Conservation (phyloP, 164 flowering plant genomes). For the Magnolia kwangsiensis region DNA sequence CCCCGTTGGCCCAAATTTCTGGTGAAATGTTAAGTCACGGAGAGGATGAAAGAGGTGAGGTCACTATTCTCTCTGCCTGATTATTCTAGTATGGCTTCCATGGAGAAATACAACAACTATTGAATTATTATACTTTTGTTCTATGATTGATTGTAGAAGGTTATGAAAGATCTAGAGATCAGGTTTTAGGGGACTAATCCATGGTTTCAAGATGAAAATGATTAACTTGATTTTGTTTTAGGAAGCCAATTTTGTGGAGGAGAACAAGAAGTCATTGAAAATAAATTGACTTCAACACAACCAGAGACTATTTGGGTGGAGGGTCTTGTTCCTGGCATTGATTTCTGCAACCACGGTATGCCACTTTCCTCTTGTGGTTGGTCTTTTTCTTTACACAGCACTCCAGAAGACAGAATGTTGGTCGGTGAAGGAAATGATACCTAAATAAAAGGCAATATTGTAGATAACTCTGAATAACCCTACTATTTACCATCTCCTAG, state of each 20-base stretch:
- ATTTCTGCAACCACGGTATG: slow-evolving; percentile 97
- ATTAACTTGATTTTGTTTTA: slow-evolving; percentile 6
- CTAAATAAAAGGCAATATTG: neutral
- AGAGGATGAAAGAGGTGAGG: slow-evolving; percentile 34
- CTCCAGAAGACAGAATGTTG: neutral
- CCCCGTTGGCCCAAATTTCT: slow-evolving; percentile 21
- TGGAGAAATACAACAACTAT: no score
- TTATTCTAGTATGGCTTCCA: neutral
- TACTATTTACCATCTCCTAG: neutral
- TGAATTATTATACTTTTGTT: neutral
- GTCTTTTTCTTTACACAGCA: neutral
- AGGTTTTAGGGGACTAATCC: neutral
- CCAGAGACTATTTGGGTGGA: slow-evolving; percentile 83
- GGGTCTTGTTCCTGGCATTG: slow-evolving; percentile 97
- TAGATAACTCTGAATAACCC: neutral
- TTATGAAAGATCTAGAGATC: neutral
- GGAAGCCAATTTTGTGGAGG: slow-evolving; percentile 15
- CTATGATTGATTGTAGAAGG: slow-evolving; percentile 3
- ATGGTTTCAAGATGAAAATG: neutral
- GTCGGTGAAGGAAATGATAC: neutral
- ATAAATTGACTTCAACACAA: slow-evolving; percentile 24
- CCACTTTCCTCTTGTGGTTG: neutral
- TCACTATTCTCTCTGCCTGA: slow-evolving; percentile 3
- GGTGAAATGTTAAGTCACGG: slow-evolving; percentile 18
- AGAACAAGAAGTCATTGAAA: slow-evolving; percentile 22